Conservation (phyloP, 2,329 filamentous ascomycete genomes). For the Ophiostoma perfectum region DNA sequence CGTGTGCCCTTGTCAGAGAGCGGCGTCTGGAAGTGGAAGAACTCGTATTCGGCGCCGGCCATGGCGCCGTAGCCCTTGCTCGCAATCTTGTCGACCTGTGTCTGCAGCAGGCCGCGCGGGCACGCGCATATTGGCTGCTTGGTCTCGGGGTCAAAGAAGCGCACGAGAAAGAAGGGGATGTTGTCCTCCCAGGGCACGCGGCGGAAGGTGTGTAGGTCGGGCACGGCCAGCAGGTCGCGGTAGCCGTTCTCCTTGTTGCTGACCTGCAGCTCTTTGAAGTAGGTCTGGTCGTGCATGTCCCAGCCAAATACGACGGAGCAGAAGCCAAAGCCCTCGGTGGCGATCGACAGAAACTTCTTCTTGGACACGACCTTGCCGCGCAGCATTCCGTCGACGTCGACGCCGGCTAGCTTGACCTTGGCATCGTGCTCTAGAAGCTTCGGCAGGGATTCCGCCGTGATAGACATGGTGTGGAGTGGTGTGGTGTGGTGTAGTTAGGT, state of each 20-base stretch:
- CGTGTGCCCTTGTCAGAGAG: conserved; percentile 32
- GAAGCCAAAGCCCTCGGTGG: conserved; percentile 79
- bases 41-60: conserved; percentile 93
- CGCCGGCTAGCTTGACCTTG: conserved; percentile 79
- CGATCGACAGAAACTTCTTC: conserved; percentile 83
- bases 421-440: conserved; percentile 63
- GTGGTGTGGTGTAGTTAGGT: neutral
- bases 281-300: conserved; percentile 95
- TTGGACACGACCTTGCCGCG: conserved; percentile 89
- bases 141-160: conserved; percentile 77
- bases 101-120: conserved; percentile 69
- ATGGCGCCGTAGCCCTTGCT: conserved; percentile 71
- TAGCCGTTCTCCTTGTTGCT: conserved; percentile 91
- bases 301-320: conserved; percentile 93
- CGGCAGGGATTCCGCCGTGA: conserved; percentile 62
- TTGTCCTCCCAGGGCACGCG: conserved; percentile 88
- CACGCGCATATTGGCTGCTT: conserved; percentile 67
- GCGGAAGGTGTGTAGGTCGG: conserved; percentile 71
- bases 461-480: neutral
- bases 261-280: conserved; percentile 76
- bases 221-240: conserved; percentile 74
- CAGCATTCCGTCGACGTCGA: conserved; percentile 81
- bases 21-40: conserved; percentile 82
- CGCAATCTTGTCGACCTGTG: conserved; percentile 61
- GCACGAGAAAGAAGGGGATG: conserved; percentile 78